Evolutionary conservation across 1,139 yeast genomes (phyloP).

Genomic region (Kodamaea suecica): DNA sequence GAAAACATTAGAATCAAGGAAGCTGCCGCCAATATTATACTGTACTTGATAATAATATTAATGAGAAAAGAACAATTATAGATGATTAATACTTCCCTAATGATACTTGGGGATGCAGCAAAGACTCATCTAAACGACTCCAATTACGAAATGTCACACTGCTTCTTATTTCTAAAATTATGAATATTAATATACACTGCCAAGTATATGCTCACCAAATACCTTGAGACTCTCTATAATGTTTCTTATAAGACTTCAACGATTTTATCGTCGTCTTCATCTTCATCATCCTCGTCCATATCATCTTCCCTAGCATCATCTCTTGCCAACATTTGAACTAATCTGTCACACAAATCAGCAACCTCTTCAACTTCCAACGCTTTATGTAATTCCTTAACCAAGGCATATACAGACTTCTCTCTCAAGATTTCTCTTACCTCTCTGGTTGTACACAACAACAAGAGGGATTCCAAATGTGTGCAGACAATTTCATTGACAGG

Average conservation of each 20-base stretch:
- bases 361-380: conserved; percentile 59
- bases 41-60: too few species aligned
- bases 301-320: conserved; percentile 60
- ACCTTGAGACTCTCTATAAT: background rate
- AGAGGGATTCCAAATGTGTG: conserved; percentile 71
- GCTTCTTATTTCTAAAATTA: conserved; percentile 1
- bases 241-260: conserved; percentile 48
- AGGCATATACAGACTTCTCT: conserved; percentile 74
- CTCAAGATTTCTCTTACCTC: conserved; percentile 73
- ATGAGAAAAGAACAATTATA: too few species aligned
- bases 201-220: too few species aligned
- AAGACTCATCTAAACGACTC: too few species aligned
- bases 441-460: conserved; percentile 73
- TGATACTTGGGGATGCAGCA: too few species aligned
- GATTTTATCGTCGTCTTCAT: conserved; percentile 39
- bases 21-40: too few species aligned
- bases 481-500: conserved; percentile 62
- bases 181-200: background rate
- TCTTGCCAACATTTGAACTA: conserved; percentile 87
- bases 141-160: too few species aligned
- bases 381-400: conserved; percentile 81
- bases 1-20: too few species aligned
- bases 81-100: too few species aligned
- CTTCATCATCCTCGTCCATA: conserved; percentile 26
- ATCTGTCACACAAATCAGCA: conserved; percentile 64